A percentile compares a stretch with the other conserved stretches of the same genome.
These are phyloP conservation scores for Gastrolobium villosum DNA, from an alignment of 306 rosid species.

Conservation along the genomic window DNA sequence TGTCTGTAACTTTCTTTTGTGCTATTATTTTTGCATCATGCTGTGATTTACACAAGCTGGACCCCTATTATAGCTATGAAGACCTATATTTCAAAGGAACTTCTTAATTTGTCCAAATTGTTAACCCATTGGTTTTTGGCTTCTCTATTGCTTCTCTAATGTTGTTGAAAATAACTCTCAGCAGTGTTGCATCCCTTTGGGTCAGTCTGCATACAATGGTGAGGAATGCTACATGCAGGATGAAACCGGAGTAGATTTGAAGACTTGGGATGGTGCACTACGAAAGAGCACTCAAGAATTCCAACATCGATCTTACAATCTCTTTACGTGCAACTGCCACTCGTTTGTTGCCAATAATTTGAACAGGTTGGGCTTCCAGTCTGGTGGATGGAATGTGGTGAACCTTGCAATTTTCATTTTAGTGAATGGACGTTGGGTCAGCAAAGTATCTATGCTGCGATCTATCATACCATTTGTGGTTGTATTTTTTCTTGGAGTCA, in stretches of 20 bases:
- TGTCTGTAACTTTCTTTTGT: conserved; percentile 10
- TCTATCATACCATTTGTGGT: conserved; percentile 76
- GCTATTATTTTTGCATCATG: conserved; percentile 41
- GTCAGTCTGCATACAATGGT: conserved; percentile 48
- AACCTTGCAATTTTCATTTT: conserved; percentile 87
- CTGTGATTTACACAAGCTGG: conserved; percentile 40
- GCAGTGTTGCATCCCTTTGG: conserved; percentile 65
- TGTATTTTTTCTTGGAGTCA: conserved; percentile 70
- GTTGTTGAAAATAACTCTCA: conserved; percentile 45
- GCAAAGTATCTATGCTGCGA: conserved; percentile 64
- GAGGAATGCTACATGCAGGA: conserved; percentile 60
- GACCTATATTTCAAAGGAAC: conserved; percentile 23
- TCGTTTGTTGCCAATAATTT: conserved; percentile 93
- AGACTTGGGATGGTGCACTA: conserved; percentile 88
- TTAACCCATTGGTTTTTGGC: conserved; percentile 24
- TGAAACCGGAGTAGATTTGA: conserved; percentile 58
- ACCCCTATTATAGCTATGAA: conserved; percentile 17
- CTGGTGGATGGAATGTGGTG: conserved; percentile 95
- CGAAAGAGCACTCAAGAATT: conserved; percentile 85
- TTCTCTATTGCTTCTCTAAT: conserved; percentile 43
- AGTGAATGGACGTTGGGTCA: conserved; percentile 89
- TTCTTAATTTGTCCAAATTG: conserved; percentile 30
- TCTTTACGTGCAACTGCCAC: conserved; percentile 93
- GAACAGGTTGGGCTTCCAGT: conserved; percentile 75
- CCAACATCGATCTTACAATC: conserved; percentile 86